Conservation (phyloP, 2,329 filamentous ascomycete species). For the Fusarium tricinctum region DNA sequence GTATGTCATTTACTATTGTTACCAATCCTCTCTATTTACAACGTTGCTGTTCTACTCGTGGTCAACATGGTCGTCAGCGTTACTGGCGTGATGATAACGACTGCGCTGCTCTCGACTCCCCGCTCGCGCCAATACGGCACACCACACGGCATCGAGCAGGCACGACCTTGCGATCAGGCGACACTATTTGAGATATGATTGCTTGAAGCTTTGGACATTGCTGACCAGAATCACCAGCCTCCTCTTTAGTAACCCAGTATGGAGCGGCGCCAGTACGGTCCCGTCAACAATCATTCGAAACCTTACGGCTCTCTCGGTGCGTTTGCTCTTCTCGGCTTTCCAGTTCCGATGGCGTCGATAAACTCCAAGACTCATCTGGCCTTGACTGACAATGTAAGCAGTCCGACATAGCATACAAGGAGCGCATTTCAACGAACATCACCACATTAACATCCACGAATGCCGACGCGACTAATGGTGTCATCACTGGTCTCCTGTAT, state of each 20-base stretch:
- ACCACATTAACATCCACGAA: slow-evolving; percentile 82
- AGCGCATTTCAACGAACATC: slow-evolving; percentile 69
- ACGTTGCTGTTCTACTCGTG: slow-evolving; percentile 18
- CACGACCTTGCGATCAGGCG: background rate
- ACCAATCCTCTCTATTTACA: slow-evolving; percentile 27
- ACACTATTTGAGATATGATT: slow-evolving; percentile 12
- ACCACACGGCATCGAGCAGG: slow-evolving; percentile 7
- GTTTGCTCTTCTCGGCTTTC: slow-evolving; percentile 46
- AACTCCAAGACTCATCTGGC: background rate
- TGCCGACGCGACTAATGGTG: slow-evolving; percentile 68
- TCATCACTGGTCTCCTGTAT: slow-evolving; percentile 85
- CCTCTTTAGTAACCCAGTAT: slow-evolving; percentile 72
- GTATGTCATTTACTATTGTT: slow-evolving; percentile 54
- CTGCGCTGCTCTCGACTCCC: slow-evolving; percentile 18
- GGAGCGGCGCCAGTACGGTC: slow-evolving; percentile 63
- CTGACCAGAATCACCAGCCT: slow-evolving; percentile 59
- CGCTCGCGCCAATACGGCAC: slow-evolving; percentile 14
- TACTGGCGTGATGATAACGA: slow-evolving; percentile 13
- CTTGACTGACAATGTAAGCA: slow-evolving; percentile 47
- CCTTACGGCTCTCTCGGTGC: slow-evolving; percentile 68
- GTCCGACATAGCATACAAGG: slow-evolving; percentile 66
- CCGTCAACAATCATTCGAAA: slow-evolving; percentile 69
- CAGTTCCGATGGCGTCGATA: slow-evolving; percentile 4
- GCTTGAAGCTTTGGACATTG: slow-evolving; percentile 2
- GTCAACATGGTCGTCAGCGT: slow-evolving; percentile 21